phyloP scores from a whole-genome alignment of 805 yeast species.

The Myxozyma udenii region DNA sequence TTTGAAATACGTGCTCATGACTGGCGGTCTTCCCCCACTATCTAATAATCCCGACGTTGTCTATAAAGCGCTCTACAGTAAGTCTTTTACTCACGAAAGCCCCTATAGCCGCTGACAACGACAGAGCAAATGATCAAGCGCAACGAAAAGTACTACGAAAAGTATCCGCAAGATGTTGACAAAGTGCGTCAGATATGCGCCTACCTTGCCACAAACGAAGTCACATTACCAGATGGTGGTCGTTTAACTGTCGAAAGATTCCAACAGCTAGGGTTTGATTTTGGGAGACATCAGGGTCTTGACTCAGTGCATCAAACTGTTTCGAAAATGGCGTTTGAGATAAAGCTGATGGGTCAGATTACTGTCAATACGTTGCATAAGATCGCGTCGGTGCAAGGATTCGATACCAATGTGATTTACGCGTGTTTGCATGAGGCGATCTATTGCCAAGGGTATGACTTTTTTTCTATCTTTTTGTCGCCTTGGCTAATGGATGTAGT shows the following conservation, averaged over 20 bases:
- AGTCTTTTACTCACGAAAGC: background rate
- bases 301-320: conserved; percentile 48
- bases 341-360: conserved; percentile 40
- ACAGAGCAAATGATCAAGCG: conserved; percentile 44
- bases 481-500: conserved; percentile 30
- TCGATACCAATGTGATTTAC: conserved; percentile 55
- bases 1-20: conserved; percentile 40
- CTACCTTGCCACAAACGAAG: conserved; percentile 33
- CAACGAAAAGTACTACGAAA: conserved; percentile 47
- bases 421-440: conserved; percentile 60
- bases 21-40: conserved; percentile 62
- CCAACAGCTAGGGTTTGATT: conserved; percentile 51
- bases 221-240: conserved; percentile 53
- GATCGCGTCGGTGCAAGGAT: conserved; percentile 42
- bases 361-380: conserved; percentile 41
- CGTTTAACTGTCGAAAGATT: conserved; percentile 49
- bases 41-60: conserved; percentile 47
- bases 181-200: conserved; percentile 36
- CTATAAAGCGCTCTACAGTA: conserved; percentile 46
- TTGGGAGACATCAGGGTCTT: conserved; percentile 54
- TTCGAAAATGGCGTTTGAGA: conserved; percentile 43
- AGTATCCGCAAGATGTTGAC: conserved; percentile 48
- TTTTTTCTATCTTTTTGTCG: background rate
- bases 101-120: background rate
- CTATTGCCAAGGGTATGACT: conserved; percentile 45